Conservation (phyloP, 345 rosid genomes). For the Moricandia arvensis region DNA sequence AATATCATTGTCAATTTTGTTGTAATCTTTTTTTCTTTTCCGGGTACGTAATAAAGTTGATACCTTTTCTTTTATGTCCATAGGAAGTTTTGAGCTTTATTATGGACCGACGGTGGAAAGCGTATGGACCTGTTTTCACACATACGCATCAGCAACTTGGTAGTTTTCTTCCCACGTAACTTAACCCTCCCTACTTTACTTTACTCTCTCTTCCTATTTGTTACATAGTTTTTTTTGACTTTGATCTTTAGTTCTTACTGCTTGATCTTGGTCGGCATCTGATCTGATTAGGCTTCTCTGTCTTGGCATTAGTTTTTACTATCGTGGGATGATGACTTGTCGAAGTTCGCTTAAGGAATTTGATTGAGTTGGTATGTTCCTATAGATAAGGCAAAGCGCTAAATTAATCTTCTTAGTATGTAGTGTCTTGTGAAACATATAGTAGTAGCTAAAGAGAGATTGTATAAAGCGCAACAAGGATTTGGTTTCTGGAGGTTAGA, state of each 20-base stretch:
- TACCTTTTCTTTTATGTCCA: background rate
- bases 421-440: background rate
- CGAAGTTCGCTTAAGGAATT: background rate
- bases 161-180: no score
- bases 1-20: no score
- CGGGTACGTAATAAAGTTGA: no score
- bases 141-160: slow-evolving; percentile 20
- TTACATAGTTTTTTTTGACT: background rate
- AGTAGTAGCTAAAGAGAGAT: background rate
- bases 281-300: background rate
- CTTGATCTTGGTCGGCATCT: slow-evolving; percentile 12
- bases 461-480: background rate
- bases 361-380: background rate
- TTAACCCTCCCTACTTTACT: no score
- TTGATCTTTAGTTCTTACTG: background rate
- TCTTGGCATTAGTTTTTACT: background rate
- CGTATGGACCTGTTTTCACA: slow-evolving; percentile 24
- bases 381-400: background rate
- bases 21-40: no score
- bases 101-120: background rate
- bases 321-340: background rate
- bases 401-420: background rate
- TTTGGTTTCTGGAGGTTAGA: no score
- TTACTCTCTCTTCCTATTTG: background rate
- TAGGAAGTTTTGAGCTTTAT: background rate